phyloP scores from a whole-genome alignment of 495 filamentous ascomycete species.

The Durotheca rogersii region DNA sequence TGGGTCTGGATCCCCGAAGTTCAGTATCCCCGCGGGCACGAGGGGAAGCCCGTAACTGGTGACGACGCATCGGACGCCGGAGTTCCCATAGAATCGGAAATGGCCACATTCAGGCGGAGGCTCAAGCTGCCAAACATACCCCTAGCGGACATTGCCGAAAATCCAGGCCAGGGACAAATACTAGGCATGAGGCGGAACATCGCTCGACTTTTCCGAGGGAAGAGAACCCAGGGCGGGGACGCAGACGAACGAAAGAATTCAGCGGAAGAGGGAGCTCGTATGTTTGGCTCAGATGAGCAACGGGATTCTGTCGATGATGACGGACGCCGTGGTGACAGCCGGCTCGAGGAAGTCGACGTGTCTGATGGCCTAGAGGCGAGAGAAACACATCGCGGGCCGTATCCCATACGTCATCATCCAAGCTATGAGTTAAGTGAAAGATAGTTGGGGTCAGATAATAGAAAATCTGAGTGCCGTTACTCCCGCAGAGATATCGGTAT shows the following conservation, averaged over 20 bases:
- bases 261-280: not conserved
- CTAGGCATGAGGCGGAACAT: constrained; percentile 24
- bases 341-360: constrained; percentile 17
- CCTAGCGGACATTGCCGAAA: constrained; percentile 24
- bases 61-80: constrained; percentile 21
- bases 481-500: no score
- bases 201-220: constrained; percentile 18
- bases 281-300: not conserved
- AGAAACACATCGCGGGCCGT: not conserved
- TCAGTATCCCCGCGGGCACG: constrained; percentile 32
- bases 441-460: no score
- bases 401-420: no score
- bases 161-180: constrained; percentile 25
- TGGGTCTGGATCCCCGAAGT: constrained; percentile 43
- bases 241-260: not conserved
- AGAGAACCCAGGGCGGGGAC: not conserved
- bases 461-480: no score
- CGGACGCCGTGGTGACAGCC: not conserved
- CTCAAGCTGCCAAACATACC: constrained; percentile 25
- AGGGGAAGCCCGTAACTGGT: constrained; percentile 4
- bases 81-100: not conserved
- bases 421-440: no score
- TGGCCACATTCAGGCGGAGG: constrained; percentile 16
- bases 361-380: constrained; percentile 10
- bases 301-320: not conserved